These are phyloP conservation scores for Xylaria sp. DNA, from an alignment of 2,329 filamentous ascomycete genomes.

Conservation along the genomic window DNA sequence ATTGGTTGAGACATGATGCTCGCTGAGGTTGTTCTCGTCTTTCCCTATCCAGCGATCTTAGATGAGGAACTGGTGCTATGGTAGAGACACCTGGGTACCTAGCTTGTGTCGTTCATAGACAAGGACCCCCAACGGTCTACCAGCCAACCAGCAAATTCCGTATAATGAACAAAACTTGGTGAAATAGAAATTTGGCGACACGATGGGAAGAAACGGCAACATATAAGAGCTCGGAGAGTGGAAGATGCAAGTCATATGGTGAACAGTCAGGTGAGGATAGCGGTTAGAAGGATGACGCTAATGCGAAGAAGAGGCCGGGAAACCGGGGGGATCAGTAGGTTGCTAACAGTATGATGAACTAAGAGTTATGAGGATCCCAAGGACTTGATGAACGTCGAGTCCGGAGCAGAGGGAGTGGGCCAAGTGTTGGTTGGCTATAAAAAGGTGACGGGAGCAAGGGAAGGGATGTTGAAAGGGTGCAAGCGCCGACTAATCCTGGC, in stretches of 20 bases:
- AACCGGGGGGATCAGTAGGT: conserved; percentile 21
- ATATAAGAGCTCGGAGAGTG: conserved; percentile 36
- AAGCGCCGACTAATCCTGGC: conserved; percentile 45
- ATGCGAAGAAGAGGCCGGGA: conserved; percentile 34
- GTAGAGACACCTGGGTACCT: conserved; percentile 11
- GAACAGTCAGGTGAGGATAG: conserved; percentile 27
- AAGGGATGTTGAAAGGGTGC: conserved; percentile 42
- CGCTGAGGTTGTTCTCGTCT: conserved; percentile 13
- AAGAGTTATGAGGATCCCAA: conserved; percentile 17
- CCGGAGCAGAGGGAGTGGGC: conserved; percentile 36
- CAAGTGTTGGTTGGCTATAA: conserved; percentile 47
- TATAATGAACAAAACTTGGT: conserved; percentile 23
- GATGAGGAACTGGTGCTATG: not conserved
- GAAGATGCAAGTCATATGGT: conserved; percentile 19
- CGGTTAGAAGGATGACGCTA: conserved; percentile 37
- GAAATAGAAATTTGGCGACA: conserved; percentile 19
- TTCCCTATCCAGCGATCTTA: no score
- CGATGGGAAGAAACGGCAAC: conserved; percentile 31
- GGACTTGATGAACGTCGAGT: conserved; percentile 25
- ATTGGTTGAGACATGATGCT: conserved; percentile 45
- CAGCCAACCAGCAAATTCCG: conserved; percentile 32
- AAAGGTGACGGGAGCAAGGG: conserved; percentile 39
- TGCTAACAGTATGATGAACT: no score
- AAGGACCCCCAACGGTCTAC: conserved; percentile 35
- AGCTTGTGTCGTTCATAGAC: conserved; percentile 34